A percentile compares a stretch with the other conserved stretches of the same genome.
phyloP scores from a whole-genome alignment of 192 early-diverging fungal species.

The Phlyctochytrium arcticum region DNA sequence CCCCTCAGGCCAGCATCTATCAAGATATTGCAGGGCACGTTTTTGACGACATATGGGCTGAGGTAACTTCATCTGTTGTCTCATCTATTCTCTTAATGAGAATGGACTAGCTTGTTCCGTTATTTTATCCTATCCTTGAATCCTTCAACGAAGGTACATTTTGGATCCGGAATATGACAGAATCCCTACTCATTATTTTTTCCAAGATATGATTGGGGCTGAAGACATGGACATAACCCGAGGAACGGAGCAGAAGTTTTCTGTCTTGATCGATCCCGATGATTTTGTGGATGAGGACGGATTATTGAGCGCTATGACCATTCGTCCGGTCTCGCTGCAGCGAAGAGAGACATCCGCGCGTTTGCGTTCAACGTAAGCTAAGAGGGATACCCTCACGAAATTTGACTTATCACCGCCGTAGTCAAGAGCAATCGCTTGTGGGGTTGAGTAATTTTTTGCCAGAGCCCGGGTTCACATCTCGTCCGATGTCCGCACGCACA shows the following conservation, averaged over 20 bases:
- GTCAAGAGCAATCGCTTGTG: background rate
- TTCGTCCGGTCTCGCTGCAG: slow-evolving; percentile 36
- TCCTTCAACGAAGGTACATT: too few relatives aligned
- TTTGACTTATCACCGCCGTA: background rate
- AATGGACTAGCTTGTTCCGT: too few relatives aligned
- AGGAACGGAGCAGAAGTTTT: too few relatives aligned
- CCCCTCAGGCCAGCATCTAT: slow-evolving; percentile 33
- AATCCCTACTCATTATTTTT: too few relatives aligned
- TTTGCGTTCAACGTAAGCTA: slow-evolving; percentile 25
- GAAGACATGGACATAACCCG: too few relatives aligned
- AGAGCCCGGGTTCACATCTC: slow-evolving; percentile 4
- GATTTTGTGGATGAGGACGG: slow-evolving; percentile 18
- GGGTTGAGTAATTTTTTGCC: background rate
- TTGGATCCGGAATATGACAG: too few relatives aligned
- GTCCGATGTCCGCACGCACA: slow-evolving; percentile 27
- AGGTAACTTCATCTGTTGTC: slow-evolving; percentile 14
- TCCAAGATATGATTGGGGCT: too few relatives aligned
- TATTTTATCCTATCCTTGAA: too few relatives aligned
- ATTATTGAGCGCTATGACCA: slow-evolving; percentile 45
- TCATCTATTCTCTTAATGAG: too few relatives aligned
- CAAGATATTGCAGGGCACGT: slow-evolving; percentile 40
- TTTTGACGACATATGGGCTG: slow-evolving; percentile 48
- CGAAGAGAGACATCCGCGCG: slow-evolving; percentile 37
- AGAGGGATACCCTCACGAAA: background rate
- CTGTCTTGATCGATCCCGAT: too few relatives aligned